Evolutionary conservation across 2,329 filamentous ascomycete genomes (phyloP).

Genomic region (Pseudopyricularia javanii): DNA sequence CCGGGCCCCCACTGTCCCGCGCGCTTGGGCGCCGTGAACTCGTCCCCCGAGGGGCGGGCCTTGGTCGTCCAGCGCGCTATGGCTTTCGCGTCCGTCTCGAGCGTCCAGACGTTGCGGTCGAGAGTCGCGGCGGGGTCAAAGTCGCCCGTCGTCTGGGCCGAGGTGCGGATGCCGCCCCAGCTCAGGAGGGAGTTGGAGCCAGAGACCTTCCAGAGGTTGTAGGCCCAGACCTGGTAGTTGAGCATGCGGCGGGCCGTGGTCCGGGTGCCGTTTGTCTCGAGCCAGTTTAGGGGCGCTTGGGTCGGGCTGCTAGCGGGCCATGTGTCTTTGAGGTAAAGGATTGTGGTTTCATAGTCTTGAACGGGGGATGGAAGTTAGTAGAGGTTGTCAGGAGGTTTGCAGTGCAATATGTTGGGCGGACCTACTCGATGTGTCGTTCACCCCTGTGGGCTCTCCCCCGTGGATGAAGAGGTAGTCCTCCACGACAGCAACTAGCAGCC

Average conservation of each 20-base stretch:
- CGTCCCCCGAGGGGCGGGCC: neutral
- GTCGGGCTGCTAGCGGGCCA: neutral
- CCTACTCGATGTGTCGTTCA: neutral
- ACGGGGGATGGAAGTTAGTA: neutral
- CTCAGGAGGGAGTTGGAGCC: conserved; percentile 9
- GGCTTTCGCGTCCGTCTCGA: neutral
- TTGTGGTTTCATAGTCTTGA: neutral
- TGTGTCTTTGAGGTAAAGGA: neutral
- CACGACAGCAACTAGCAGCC: neutral
- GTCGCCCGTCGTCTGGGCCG: neutral
- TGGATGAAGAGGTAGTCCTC: neutral
- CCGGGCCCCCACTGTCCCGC: neutral
- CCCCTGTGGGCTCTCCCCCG: neutral
- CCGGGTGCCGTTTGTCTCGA: neutral
- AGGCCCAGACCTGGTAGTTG: neutral
- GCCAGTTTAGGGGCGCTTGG: neutral
- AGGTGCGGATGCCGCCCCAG: neutral
- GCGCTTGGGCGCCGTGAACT: neutral
- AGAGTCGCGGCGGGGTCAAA: neutral
- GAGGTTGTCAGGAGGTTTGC: too few species aligned
- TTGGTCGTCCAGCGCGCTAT: neutral
- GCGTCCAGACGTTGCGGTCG: neutral
- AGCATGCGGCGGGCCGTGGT: neutral
- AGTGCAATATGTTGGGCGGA: neutral
- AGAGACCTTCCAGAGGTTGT: neutral